Evolutionary conservation across 768 basidiomycete genomes (phyloP).

Genomic region (Leccinum subtestaceum): DNA sequence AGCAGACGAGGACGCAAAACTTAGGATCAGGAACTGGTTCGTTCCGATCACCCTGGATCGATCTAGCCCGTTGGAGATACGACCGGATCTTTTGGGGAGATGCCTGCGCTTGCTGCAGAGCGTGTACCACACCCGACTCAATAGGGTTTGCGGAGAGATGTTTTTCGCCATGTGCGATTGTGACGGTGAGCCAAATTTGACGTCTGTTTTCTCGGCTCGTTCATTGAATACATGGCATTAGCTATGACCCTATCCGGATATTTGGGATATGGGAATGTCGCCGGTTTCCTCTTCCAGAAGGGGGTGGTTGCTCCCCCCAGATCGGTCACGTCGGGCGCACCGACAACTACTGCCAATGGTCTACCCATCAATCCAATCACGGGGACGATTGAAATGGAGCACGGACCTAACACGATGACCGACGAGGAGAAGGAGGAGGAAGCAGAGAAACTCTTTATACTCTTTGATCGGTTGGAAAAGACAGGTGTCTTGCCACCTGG

Average conservation of each 20-base stretch:
- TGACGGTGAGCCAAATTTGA: conserved; percentile 46
- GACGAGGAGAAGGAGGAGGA: conserved; percentile 95
- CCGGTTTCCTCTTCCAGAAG: conserved; percentile 91
- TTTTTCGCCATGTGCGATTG: conserved; percentile 80
- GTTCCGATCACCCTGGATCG: conserved; percentile 82
- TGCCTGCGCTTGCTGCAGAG: conserved; percentile 74
- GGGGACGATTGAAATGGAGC: conserved; percentile 53
- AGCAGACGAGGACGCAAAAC: conserved; percentile 57
- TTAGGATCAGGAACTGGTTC: conserved; percentile 61
- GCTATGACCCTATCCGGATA: conserved; percentile 72
- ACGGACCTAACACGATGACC: conserved; percentile 64
- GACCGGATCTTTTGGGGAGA: conserved; percentile 73
- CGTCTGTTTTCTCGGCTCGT: background rate
- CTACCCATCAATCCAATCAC: conserved; percentile 81
- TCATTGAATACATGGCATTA: conserved; percentile 22
- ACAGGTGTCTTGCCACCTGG: conserved; percentile 63
- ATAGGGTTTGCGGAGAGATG: conserved; percentile 82
- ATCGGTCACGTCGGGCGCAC: conserved; percentile 31
- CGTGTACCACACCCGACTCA: conserved; percentile 69
- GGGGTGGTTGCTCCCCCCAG: conserved; percentile 66
- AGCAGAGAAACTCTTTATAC: conserved; percentile 85
- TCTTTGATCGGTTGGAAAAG: conserved; percentile 87
- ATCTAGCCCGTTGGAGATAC: conserved; percentile 66
- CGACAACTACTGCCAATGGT: conserved; percentile 35
- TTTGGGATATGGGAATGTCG: conserved; percentile 93